phyloP scores from a whole-genome alignment of 345 rosid species.

The Aegle marmelos region DNA sequence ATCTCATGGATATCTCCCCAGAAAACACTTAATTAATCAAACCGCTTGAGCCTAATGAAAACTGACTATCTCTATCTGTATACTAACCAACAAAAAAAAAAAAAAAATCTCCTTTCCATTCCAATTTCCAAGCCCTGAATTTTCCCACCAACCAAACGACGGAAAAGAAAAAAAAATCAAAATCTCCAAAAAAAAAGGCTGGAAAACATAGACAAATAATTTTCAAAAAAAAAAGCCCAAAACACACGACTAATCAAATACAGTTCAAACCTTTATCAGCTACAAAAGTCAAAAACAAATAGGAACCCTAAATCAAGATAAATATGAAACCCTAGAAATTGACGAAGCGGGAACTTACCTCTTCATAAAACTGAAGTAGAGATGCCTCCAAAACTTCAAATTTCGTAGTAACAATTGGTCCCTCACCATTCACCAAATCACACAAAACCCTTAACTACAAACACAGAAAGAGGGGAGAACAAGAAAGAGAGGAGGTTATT shows the following conservation, averaged over 20 bases:
- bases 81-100: too few relatives aligned
- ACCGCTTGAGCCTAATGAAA: not conserved
- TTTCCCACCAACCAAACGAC: not conserved
- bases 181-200: not conserved
- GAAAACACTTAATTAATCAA: not conserved
- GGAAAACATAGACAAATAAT: not conserved
- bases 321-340: not conserved
- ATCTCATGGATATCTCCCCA: not conserved
- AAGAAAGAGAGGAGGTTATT: not conserved
- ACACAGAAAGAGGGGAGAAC: not conserved
- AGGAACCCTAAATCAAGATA: not conserved
- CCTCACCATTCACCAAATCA: constrained; percentile 15
- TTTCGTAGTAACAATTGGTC: not conserved
- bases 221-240: not conserved
- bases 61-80: not conserved
- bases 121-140: not conserved
- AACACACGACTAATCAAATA: not conserved
- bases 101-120: not conserved
- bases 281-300: not conserved
- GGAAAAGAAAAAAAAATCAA: not conserved
- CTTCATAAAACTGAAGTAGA: not conserved
- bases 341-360: not conserved
- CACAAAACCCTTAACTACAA: not conserved
- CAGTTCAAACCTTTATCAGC: not conserved
- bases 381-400: not conserved